These are phyloP conservation scores for Fusarium newnesense DNA, from an alignment of 2,329 filamentous ascomycete genomes.

Conservation along the genomic window DNA sequence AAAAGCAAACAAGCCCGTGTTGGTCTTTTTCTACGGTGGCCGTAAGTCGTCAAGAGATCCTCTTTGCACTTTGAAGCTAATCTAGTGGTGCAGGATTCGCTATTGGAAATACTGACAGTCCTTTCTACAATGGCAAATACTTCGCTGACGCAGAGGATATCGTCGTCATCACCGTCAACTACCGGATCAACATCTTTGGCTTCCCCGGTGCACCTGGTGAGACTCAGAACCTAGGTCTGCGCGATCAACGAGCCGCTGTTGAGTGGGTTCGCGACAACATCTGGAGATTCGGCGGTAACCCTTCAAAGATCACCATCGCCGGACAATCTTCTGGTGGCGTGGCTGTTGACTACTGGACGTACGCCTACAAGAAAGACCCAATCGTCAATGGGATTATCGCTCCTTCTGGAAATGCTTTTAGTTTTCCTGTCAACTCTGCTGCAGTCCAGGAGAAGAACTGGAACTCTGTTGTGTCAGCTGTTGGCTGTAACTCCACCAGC, in stretches of 20 bases:
- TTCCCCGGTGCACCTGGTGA: constrained; percentile 49
- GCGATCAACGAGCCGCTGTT: constrained; percentile 46
- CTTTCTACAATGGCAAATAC: constrained; percentile 55
- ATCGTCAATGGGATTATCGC: constrained; percentile 60
- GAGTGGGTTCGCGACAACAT: constrained; percentile 50
- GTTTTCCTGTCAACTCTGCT: constrained; percentile 54
- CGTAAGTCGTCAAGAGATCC: constrained; percentile 1
- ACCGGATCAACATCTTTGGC: constrained; percentile 55
- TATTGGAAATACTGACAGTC: constrained; percentile 51
- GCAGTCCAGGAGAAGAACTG: constrained; percentile 53
- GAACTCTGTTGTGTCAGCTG: constrained; percentile 51
- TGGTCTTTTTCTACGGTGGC: constrained; percentile 40
- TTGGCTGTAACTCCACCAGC: constrained; percentile 50
- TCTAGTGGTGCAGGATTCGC: constrained; percentile 44
- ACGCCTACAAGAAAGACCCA: constrained; percentile 59
- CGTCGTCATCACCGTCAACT: constrained; percentile 60
- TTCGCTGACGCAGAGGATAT: constrained; percentile 56
- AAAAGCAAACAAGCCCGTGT: constrained; percentile 29
- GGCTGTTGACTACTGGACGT: constrained; percentile 59
- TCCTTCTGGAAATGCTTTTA: constrained; percentile 57
- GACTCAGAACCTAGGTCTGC: constrained; percentile 43
- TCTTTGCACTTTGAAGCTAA: too few species aligned
- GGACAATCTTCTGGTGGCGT: constrained; percentile 50
- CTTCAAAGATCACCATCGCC: constrained; percentile 47
- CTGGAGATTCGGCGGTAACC: constrained; percentile 44